Conservation (phyloP, 345 rosid genomes). For the Euphorbia lathyris region DNA sequence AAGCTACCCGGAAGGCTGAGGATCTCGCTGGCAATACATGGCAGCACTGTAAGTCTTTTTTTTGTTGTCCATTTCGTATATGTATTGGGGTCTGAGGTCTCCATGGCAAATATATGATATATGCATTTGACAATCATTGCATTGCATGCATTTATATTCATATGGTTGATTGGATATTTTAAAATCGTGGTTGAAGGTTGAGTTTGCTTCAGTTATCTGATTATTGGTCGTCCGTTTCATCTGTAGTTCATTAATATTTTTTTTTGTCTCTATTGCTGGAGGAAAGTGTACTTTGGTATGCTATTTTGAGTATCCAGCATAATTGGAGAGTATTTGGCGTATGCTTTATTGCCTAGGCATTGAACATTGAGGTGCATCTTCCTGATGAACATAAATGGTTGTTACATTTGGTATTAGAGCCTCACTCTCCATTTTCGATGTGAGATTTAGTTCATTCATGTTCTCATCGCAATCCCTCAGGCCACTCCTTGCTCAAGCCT, state of each 20-base stretch:
- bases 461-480: no score
- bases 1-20: conserved; percentile 31
- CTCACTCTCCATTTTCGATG: no score
- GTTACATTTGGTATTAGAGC: no score
- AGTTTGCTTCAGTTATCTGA: neutral
- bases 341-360: neutral
- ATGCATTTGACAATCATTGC: neutral
- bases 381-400: neutral
- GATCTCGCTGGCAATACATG: conserved; percentile 34
- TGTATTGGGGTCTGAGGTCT: neutral
- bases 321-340: neutral
- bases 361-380: neutral
- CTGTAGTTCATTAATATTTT: neutral
- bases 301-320: neutral
- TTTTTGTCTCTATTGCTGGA: neutral
- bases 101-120: neutral
- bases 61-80: neutral
- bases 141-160: neutral
- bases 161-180: neutral
- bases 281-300: neutral
- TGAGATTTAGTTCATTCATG: no score
- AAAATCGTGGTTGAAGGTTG: neutral
- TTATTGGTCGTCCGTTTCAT: neutral
- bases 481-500: no score
- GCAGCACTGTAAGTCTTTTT: conserved; percentile 28